Percentiles rank a stretch among this genome's conserved stretches.
Conservation (phyloP, 306 rosid species). For the Medicago truncatula region MtrunA17r5.0-ANR NC_053046.1:7695001-7695500, state of each 20-base stretch:
- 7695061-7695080: neutral
- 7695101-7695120: conserved; percentile 96
- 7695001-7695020: neutral
- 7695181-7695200: conserved; percentile 87
- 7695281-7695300: conserved; percentile 97
- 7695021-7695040: neutral
- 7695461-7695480: conserved; percentile 98
- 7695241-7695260: conserved; percentile 91
- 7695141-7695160: conserved; percentile 89
- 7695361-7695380: conserved; percentile 25
- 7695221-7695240: conserved; percentile 83
- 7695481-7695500: conserved; percentile 82
- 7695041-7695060: neutral
- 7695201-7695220: conserved; percentile 77
- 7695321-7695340: conserved; percentile 21
- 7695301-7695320: conserved; percentile 74
- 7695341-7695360: neutral
- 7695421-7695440: conserved; percentile 98
- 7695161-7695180: conserved; percentile 97
- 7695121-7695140: conserved; percentile 86
- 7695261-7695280: conserved; percentile 92
- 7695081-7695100: conserved; percentile 61
- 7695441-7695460: conserved; percentile 91
- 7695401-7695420: conserved; percentile 79
- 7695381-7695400: conserved; percentile 29